Conservation (phyloP, 331 rosid species). For the Erythrophleum ivorense region DNA sequence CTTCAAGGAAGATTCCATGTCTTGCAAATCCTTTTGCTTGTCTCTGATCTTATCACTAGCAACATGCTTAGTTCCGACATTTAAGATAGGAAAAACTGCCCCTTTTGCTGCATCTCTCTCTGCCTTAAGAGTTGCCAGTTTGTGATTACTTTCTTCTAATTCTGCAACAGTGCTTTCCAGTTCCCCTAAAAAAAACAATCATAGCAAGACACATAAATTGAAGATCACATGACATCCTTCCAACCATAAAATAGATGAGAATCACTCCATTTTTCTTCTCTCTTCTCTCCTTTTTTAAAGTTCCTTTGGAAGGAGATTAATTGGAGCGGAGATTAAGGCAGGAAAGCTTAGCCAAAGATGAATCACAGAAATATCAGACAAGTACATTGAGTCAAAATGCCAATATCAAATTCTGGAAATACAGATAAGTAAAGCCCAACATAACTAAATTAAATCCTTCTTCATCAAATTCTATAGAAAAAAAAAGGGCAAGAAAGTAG, state of each 20-base stretch:
- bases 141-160: slow-evolving; percentile 72
- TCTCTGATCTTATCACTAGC: slow-evolving; percentile 69
- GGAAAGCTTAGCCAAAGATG: background rate
- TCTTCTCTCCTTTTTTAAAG: background rate
- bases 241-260: slow-evolving; percentile 17
- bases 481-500: background rate
- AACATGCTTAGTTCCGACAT: slow-evolving; percentile 64
- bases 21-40: slow-evolving; percentile 85
- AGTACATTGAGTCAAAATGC: background rate
- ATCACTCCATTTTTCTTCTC: background rate
- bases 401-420: background rate
- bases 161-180: slow-evolving; percentile 67
- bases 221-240: slow-evolving; percentile 29
- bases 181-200: slow-evolving; percentile 61
- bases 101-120: slow-evolving; percentile 81
- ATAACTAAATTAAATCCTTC: slow-evolving; percentile 8
- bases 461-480: background rate
- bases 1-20: slow-evolving; percentile 82
- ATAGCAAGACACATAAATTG: slow-evolving; percentile 35
- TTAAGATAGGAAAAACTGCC: slow-evolving; percentile 73
- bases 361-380: background rate
- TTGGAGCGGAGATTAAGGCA: background rate
- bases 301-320: no score
- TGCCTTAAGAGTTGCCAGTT: slow-evolving; percentile 69
- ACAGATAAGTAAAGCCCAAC: background rate